Evolutionary conservation across 192 early-diverging fungal species (phyloP), one percentile per base, ranked within the genome.

Genomic region (Allomyces arbusculus): DNA sequence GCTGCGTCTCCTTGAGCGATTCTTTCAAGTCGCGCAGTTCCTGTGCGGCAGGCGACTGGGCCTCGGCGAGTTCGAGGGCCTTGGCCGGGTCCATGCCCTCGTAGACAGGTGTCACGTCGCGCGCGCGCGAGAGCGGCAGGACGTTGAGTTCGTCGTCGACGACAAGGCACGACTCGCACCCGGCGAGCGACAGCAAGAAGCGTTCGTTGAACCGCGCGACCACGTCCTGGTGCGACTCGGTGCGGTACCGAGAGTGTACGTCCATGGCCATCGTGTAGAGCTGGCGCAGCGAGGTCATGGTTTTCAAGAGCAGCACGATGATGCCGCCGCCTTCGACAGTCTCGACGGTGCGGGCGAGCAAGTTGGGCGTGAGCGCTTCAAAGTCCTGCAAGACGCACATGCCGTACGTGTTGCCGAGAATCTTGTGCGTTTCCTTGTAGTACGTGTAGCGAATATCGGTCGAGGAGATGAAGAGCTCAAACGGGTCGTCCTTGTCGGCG

Each of bases 331-430:
- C 95, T 70, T 96, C 94, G 11, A 99, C 94, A 7, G 95, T 99
- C 75, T 99, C 95, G 63, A 99, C 89, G 3, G 95, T 99, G 50
- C 92, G 84, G 24, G 95, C 95, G 44, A 99, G 75, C 40, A 94
- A 78, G 71, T 99, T 99, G 61, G 95, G 95, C 20, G 95, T 99
- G 66, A 99, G 78, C 7, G 95, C 94, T 72, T 99, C 95, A 73
- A 99, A 99, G 77, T 99, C 95, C 82, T 92, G 89, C 63, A 99
- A 76, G 26, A 99, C 86, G 66, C 94, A 96, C 95, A 99, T 99
- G 8, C 95, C 95, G 68, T 87, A 99, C 24, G 95, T 99, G 72
- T 92, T 91, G 70, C 95, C 95, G 65, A 99, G 81, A 68, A 99
- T 91, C 73, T 94, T 99, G 69, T 96, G 87, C 23, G 94, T 92